Percentiles rank a stretch among this genome's conserved stretches.
Conservation (phyloP, 2,329 filamentous ascomycete genomes). For the Fragosphaeria purpurea region DNA sequence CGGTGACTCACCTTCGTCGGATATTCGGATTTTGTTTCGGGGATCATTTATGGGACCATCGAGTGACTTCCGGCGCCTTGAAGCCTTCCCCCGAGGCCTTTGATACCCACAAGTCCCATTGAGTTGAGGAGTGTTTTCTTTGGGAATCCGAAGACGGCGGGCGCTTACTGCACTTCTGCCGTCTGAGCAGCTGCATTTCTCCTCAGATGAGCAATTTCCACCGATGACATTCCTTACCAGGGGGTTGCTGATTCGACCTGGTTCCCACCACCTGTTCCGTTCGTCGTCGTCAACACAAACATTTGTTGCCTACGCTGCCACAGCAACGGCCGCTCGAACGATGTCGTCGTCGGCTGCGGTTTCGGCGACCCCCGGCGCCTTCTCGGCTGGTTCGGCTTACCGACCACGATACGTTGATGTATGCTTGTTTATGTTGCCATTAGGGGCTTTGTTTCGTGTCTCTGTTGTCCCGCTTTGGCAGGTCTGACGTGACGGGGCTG, state of each 20-base stretch:
- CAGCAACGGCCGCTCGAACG: conserved; percentile 6
- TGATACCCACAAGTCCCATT: neutral
- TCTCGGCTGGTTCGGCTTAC: conserved; percentile 18
- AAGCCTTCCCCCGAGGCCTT: neutral
- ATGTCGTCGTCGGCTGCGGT: conserved; percentile 13
- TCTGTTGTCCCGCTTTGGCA: neutral
- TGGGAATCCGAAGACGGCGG: conserved; percentile 1
- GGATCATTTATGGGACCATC: neutral
- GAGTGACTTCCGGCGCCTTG: neutral
- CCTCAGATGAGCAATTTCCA: too few species aligned
- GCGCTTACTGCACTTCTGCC: too few species aligned
- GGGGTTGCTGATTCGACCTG: conserved; percentile 4
- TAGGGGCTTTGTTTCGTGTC: too few species aligned
- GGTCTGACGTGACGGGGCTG: neutral
- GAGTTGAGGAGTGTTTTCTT: too few species aligned
- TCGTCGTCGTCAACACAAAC: neutral
- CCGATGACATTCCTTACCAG: conserved; percentile 10
- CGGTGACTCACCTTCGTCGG: too few species aligned
- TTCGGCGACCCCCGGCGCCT: conserved; percentile 3
- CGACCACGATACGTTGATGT: conserved; percentile 54
- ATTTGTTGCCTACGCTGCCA: neutral
- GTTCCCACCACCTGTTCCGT: neutral
- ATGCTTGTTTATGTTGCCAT: conserved; percentile 16
- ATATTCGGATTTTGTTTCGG: too few species aligned
- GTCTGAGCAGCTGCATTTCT: too few species aligned